Percentiles rank a stretch among this genome's conserved stretches.
Evolutionary conservation across 2,329 filamentous ascomycete genomes (phyloP).

Genomic region (Cercospora brassicicola): DNA sequence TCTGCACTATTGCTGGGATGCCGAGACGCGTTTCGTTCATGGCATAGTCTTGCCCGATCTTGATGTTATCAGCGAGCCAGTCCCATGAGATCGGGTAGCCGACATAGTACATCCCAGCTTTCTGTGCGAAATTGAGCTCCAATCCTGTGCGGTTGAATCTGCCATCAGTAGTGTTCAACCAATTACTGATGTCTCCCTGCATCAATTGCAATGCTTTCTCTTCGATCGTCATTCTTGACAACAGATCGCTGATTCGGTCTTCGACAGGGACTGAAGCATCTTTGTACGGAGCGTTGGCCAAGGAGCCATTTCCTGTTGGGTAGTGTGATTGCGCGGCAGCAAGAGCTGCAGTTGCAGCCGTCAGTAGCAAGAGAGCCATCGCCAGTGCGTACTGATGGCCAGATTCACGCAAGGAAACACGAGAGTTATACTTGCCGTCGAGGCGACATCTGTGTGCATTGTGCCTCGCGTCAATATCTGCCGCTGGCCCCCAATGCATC

Average conservation of each 20-base stretch:
- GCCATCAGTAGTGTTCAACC: slow-evolving; percentile 67
- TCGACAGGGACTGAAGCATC: slow-evolving; percentile 63
- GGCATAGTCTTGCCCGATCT: slow-evolving; percentile 67
- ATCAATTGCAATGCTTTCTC: slow-evolving; percentile 70
- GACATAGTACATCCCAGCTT: slow-evolving; percentile 71
- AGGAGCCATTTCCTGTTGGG: slow-evolving; percentile 21
- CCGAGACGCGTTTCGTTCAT: slow-evolving; percentile 65
- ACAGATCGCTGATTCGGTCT: slow-evolving; percentile 64
- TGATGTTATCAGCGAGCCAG: slow-evolving; percentile 63
- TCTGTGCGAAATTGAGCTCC: slow-evolving; percentile 64
- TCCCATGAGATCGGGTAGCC: slow-evolving; percentile 66
- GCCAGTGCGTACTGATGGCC: background rate
- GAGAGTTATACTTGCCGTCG: slow-evolving; percentile 9
- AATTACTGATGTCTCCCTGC: slow-evolving; percentile 68
- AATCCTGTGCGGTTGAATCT: slow-evolving; percentile 68
- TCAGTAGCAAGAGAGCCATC: background rate
- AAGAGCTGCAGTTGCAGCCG: background rate
- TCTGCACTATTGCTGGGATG: slow-evolving; percentile 72
- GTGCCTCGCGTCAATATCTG: slow-evolving; percentile 4
- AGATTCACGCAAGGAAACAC: background rate
- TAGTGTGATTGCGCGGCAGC: slow-evolving; percentile 8
- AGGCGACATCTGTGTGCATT: background rate
- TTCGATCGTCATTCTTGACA: slow-evolving; percentile 71
- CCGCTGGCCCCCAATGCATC: slow-evolving; percentile 5
- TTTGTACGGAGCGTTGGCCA: slow-evolving; percentile 48